phyloP scores from a whole-genome alignment of 257 asterid genomes.

The Solanum lycopersicoides region DNA sequence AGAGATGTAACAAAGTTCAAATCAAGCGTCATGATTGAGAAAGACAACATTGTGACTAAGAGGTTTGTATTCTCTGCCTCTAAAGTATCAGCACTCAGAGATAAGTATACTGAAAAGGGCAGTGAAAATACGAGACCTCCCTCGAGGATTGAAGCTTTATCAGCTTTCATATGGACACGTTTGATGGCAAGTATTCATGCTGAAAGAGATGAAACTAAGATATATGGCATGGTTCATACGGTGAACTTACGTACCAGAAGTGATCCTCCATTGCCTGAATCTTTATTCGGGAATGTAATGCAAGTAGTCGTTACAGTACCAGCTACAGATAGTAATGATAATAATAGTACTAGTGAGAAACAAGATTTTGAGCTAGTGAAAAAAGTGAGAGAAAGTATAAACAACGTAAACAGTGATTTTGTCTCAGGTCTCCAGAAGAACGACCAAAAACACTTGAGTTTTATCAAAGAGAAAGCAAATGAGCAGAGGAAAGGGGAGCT shows the following conservation, averaged over 20 bases:
- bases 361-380: background rate
- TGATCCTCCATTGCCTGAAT: background rate
- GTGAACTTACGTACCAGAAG: background rate
- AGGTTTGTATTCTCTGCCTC: slow-evolving; percentile 27
- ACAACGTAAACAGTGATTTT: background rate
- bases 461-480: slow-evolving; percentile 3
- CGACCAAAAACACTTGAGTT: slow-evolving; percentile 13
- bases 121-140: slow-evolving; percentile 3
- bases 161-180: slow-evolving; percentile 37
- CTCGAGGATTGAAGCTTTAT: slow-evolving; percentile 27
- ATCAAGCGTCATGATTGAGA: slow-evolving; percentile 5
- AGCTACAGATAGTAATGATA: background rate
- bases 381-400: background rate
- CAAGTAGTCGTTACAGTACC: background rate
- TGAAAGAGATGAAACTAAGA: background rate
- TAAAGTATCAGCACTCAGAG: slow-evolving; percentile 15
- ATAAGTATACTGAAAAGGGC: slow-evolving; percentile 14
- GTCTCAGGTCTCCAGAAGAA: background rate
- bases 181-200: slow-evolving; percentile 7
- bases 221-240: background rate
- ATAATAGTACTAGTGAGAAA: background rate
- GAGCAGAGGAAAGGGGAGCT: slow-evolving; percentile 10
- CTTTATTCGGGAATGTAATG: background rate
- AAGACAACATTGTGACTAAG: slow-evolving; percentile 17
- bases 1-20: slow-evolving; percentile 12